Percentiles rank a stretch among this genome's conserved stretches.
These are phyloP conservation scores for Penicillium sp. DNA, from an alignment of 2,329 filamentous ascomycete genomes.

Conservation along the genomic window DNA sequence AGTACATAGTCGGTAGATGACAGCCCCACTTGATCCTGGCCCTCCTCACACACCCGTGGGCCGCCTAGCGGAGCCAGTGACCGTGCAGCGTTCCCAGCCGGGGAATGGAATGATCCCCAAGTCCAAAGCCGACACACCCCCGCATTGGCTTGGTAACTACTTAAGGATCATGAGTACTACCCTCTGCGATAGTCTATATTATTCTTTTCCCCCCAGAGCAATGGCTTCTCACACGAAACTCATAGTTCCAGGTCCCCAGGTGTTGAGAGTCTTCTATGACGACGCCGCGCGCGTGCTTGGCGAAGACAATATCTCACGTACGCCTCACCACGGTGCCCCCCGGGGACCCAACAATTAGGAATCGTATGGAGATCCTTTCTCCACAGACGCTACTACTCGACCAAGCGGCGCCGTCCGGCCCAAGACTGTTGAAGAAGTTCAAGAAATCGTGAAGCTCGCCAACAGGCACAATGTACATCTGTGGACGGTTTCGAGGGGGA, in stretches of 20 bases:
- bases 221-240: no score
- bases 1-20: no score
- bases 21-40: no score
- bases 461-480: constrained; percentile 11
- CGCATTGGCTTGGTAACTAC: no score
- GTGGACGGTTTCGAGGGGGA: constrained; percentile 12
- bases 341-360: neutral
- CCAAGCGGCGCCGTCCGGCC: constrained; percentile 11
- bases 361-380: constrained; percentile 14
- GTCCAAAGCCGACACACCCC: no score
- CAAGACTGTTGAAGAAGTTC: constrained; percentile 3
- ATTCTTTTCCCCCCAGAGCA: no score
- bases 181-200: no score
- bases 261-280: neutral
- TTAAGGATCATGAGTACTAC: no score
- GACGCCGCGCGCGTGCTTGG: constrained; percentile 5
- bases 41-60: no score
- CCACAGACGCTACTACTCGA: neutral
- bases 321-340: constrained; percentile 4
- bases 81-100: no score
- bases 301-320: constrained; percentile 8
- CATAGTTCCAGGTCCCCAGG: neutral
- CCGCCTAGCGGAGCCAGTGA: no score
- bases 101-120: no score
- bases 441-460: constrained; percentile 9